Evolutionary conservation across 257 asterid species (phyloP), one percentile per base, ranked within the genome.

Genomic region (Lantana camara): DNA sequence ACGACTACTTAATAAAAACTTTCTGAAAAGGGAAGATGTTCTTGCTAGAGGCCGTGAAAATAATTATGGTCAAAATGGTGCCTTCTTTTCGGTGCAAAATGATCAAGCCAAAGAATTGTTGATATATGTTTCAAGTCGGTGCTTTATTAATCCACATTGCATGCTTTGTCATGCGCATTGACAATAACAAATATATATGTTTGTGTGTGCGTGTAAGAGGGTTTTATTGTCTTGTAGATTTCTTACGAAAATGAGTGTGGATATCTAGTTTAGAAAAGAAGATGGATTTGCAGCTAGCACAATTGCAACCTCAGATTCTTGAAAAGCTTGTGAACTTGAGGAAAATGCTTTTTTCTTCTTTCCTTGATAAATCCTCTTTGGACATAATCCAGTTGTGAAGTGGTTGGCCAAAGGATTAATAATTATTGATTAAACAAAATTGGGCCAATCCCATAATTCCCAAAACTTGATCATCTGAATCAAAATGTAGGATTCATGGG

Each of bases 11-110:
- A 27, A 35, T 9, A 3, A 9, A 70, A 9, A 4, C 21, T 45
- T 27, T 69, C 7, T 6, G 21, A 17, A 57, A 40, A 54, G 17
- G 47, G 27, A 40, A 35, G 32, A 0, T 48, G 9, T 48, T 48
- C 5, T 16, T 16, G 24, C 19, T 3, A 5, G 14, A 27, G 58
- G 38, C 32, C 51, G 7, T 22, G 41, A 44, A 58, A 35, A 2
- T 2, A 35, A 35, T 35, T 35, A 35, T 3, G 9, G 75, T 55
- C 67, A 74, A 72, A 67, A 63, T 45, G 73, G 42, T 27, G 71
- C 60, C 77, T 79, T 70, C 83, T 82, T 88, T 88, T 84, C 85
- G 88, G 88, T 87, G 95, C 85, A 87, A 80, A 80, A 82, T 62
- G 74, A 50, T n/a, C n/a, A n/a, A 63, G 61, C 62, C 66, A 32